Evolutionary conservation across 1,284 basidiomycete genomes (phyloP).

Genomic region (Rhodotorula mucilaginosa): DNA sequence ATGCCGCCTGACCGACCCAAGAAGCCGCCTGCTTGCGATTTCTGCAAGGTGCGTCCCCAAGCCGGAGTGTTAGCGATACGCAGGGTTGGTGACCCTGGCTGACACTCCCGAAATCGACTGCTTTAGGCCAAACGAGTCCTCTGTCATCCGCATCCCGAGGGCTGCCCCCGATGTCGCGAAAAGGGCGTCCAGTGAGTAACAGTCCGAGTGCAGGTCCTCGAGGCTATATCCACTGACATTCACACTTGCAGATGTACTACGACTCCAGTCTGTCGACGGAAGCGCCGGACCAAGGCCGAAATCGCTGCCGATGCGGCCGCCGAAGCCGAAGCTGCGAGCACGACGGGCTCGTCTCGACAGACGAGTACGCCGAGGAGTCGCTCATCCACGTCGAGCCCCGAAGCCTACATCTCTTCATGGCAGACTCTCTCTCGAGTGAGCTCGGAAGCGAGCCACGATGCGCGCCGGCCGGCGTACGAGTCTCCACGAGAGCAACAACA

Average conservation of each 20-base stretch:
- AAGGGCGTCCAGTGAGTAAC: neutral
- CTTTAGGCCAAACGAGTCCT: neutral
- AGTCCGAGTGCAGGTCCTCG: too few species aligned
- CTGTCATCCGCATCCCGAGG: neutral
- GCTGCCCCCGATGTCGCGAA: neutral
- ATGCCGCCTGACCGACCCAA: neutral
- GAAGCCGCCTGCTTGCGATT: neutral
- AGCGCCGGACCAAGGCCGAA: neutral
- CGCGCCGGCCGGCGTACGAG: too few species aligned
- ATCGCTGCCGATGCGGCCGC: neutral
- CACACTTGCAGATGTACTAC: neutral
- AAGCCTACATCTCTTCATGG: too few species aligned
- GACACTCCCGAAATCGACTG: neutral
- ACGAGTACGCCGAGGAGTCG: neutral
- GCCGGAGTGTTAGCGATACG: neutral
- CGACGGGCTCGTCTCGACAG: neutral
- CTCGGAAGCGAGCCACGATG: too few species aligned
- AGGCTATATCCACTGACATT: neutral
- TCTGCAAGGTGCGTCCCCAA: neutral
- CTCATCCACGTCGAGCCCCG: neutral
- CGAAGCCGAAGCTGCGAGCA: neutral
- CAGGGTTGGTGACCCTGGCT: too few species aligned
- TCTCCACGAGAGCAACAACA: too few species aligned
- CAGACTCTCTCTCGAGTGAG: too few species aligned
- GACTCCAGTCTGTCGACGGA: neutral